Evolutionary conservation across 2,329 filamentous ascomycete genomes (phyloP).

Genomic region (Diaporthe vaccinii): DNA sequence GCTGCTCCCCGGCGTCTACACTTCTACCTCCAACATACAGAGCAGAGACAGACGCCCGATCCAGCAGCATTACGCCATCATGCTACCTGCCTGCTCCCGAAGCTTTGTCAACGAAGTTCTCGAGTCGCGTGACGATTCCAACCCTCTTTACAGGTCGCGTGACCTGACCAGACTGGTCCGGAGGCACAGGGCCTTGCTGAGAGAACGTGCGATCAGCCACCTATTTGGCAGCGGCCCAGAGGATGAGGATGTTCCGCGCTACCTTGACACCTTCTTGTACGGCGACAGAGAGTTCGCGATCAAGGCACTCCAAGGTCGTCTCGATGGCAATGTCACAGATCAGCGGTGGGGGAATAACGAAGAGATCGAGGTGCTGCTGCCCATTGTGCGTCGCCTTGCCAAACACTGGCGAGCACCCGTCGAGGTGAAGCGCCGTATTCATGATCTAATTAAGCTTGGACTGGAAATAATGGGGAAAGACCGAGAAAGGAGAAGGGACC

Average conservation of each 20-base stretch:
- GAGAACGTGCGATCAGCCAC: conserved; percentile 9
- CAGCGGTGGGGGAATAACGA: neutral
- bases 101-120: conserved; percentile 23
- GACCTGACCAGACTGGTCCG: conserved; percentile 5
- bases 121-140: conserved; percentile 12
- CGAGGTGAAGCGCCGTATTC: neutral
- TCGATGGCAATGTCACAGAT: conserved; percentile 21
- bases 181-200: neutral
- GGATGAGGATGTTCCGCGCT: neutral
- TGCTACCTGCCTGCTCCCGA: conserved; percentile 30
- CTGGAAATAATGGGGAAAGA: conserved; percentile 1
- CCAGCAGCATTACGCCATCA: conserved; percentile 28
- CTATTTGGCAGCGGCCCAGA: conserved; percentile 8
- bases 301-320: conserved; percentile 15
- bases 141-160: conserved; percentile 30
- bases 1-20: conserved; percentile 33
- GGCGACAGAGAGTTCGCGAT: conserved; percentile 22
- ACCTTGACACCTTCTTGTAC: conserved; percentile 2
- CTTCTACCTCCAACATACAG: neutral
- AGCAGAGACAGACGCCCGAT: conserved; percentile 32
- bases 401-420: neutral
- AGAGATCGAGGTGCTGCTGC: conserved; percentile 22
- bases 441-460: conserved; percentile 20
- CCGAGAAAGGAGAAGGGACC: neutral
- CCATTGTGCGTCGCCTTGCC: conserved; percentile 1